phyloP scores from a whole-genome alignment of 345 rosid species.

The Turnera subulata region DNA sequence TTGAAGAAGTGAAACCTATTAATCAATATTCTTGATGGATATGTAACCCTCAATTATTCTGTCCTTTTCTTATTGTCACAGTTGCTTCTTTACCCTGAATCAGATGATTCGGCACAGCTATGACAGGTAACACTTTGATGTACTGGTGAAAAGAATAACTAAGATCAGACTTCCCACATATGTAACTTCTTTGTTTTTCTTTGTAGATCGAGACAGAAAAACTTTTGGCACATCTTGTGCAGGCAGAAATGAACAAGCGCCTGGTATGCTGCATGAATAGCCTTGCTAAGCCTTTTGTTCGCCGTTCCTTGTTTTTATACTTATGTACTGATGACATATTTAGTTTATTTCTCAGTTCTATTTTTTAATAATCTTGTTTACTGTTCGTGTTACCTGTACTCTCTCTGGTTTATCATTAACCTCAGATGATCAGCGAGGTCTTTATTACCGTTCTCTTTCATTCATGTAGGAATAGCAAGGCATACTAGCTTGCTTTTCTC shows the following conservation, averaged over 20 bases:
- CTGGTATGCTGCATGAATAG: constrained; percentile 39
- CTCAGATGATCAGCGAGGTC: too few species aligned
- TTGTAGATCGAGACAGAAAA: constrained; percentile 94
- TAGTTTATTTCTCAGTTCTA: too few species aligned
- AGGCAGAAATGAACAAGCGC: constrained; percentile 88
- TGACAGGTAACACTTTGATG: constrained; percentile 65
- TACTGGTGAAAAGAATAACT: constrained; percentile 1
- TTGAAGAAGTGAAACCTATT: constrained; percentile 1
- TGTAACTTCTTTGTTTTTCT: constrained; percentile 16
- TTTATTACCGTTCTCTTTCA: too few species aligned
- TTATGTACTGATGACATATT: too few species aligned
- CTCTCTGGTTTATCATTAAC: too few species aligned
- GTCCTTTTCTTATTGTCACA: constrained; percentile 26
- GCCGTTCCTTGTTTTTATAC: background rate
- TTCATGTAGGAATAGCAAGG: too few species aligned
- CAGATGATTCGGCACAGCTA: constrained; percentile 99
- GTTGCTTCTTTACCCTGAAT: constrained; percentile 91
- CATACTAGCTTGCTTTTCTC: too few species aligned
- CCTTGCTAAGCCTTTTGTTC: background rate
- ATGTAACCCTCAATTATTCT: too few species aligned
- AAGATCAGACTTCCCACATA: constrained; percentile 13
- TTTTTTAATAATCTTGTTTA: too few species aligned
- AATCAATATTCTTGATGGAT: background rate
- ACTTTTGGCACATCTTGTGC: constrained; percentile 94
- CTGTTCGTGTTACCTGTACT: too few species aligned